A percentile compares a stretch with the other conserved stretches of the same genome.
Evolutionary conservation across 2,329 filamentous ascomycete genomes (phyloP).

Genomic region (Nigrospora osmanthi): DNA sequence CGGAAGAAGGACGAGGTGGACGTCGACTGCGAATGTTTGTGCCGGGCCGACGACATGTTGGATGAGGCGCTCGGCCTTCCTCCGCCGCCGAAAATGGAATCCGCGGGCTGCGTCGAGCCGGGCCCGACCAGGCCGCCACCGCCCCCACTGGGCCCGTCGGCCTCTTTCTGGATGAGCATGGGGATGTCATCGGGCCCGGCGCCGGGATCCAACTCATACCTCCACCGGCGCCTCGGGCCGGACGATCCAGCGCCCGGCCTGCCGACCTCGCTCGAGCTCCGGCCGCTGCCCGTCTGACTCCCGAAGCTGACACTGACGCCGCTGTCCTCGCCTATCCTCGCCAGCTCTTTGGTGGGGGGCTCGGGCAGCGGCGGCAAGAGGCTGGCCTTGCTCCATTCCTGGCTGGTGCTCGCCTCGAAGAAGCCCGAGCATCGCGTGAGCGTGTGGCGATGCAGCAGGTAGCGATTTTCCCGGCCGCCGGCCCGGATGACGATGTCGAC

Average conservation of each 20-base stretch:
- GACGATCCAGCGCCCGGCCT: slow-evolving; percentile 26
- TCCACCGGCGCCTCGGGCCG: slow-evolving; percentile 59
- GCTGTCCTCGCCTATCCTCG: slow-evolving; percentile 43
- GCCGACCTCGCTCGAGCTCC: slow-evolving; percentile 18
- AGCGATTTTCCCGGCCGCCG: slow-evolving; percentile 67
- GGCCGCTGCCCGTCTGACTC: slow-evolving; percentile 23
- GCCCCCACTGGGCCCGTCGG: slow-evolving; percentile 11
- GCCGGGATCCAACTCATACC: slow-evolving; percentile 79
- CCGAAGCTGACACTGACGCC: slow-evolving; percentile 24
- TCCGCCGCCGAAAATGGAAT: slow-evolving; percentile 51
- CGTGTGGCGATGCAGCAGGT: slow-evolving; percentile 81
- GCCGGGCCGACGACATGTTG: slow-evolving; percentile 48
- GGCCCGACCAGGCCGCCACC: slow-evolving; percentile 7
- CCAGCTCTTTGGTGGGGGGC: slow-evolving; percentile 34
- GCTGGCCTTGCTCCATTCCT: slow-evolving; percentile 60
- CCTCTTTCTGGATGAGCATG: slow-evolving; percentile 78
- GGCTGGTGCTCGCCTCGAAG: slow-evolving; percentile 79
- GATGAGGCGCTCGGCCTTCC: slow-evolving; percentile 30
- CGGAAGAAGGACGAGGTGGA: slow-evolving; percentile 63
- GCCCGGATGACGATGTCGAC: slow-evolving; percentile 73
- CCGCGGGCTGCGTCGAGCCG: slow-evolving; percentile 13
- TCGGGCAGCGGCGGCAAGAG: slow-evolving; percentile 22
- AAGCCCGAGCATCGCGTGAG: slow-evolving; percentile 87
- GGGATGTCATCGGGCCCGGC: slow-evolving; percentile 68
- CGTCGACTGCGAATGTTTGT: slow-evolving; percentile 45